Base-by-base conservation (phyloP, 768 basidiomycete species). In the Mycena leptocephala region DNA sequence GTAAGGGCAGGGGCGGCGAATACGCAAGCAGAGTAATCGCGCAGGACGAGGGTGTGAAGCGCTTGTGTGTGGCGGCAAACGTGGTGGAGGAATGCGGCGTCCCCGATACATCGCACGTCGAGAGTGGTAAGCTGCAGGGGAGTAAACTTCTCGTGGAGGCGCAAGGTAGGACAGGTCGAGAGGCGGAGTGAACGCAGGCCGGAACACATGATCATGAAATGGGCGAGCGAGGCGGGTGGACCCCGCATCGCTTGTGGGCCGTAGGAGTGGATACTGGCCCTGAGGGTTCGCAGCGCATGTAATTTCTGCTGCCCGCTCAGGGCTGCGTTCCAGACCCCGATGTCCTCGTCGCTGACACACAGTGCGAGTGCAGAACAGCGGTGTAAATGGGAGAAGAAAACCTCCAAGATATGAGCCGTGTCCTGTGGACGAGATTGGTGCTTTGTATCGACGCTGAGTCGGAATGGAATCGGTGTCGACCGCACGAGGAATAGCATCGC, bases 341-440 rank as follows among this genome's bases (percentile, higher is more conserved):
- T 26, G 5, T 72, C 71, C 24, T 63, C 37, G 22, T 64, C 62
- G 26, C 51, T 35, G 6, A 72, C 2, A 28, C 51, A 65, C 14
- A 72, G 39, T 22, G 71, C 71, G 22, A 72, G 51, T 9, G 37
- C 46, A 16, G 62, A 22, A 41, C 71, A 72, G 22, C 71, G 63
- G 8, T 28, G 16, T 20, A 72, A 11, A 30, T 72, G 62, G 1
- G 62, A 63, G 9, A 8, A 16, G 0, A 72, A 14, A 6, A 63
- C 9, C 2, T 32, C 26, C 26, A 64, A 24, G 1, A 32, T 16
- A 2, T 2, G 9, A 0, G 11, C 8, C 2, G 39, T 5, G 13
- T 56, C 30, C 5, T 32, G 3, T 6, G 43, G 11, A 3, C 0
- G 9, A 22, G 6, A 2, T 5, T 18, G 24, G 20, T 9, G 7